phyloP scores from a whole-genome alignment of 139 green algal genomes.

The Coelastrella sp. region DNA sequence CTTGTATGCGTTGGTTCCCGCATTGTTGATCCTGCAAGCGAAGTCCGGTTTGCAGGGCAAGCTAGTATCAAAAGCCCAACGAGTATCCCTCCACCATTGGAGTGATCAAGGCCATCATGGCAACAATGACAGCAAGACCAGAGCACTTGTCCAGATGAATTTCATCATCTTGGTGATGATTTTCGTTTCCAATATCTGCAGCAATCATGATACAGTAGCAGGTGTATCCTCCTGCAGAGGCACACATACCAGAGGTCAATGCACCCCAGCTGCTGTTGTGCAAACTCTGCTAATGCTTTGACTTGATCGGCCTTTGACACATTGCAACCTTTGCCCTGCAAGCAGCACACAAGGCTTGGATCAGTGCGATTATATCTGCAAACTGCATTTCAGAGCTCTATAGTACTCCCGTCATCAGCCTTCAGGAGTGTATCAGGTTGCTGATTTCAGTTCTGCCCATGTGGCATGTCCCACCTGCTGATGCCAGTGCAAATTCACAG shows the following conservation, averaged over 20 bases:
- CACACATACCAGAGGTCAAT: slow-evolving; percentile 79
- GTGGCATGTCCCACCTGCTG: no score
- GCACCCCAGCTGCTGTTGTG: slow-evolving; percentile 56
- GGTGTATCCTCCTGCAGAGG: no score
- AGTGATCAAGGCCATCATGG: neutral
- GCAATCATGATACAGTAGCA: neutral
- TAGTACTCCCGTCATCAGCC: neutral
- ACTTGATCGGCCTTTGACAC: slow-evolving; percentile 72
- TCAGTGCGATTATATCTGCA: neutral
- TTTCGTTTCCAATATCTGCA: neutral
- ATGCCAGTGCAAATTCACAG: neutral
- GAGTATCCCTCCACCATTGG: slow-evolving; percentile 5
- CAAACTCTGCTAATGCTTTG: slow-evolving; percentile 75
- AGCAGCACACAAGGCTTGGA: neutral
- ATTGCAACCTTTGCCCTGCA: slow-evolving; percentile 71
- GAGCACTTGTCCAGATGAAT: no score
- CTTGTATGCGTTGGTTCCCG: slow-evolving; percentile 91
- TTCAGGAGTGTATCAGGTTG: neutral
- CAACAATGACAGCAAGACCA: no score
- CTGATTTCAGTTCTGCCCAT: no score
- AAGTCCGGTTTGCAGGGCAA: no score
- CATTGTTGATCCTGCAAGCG: slow-evolving; percentile 80
- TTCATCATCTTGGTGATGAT: neutral
- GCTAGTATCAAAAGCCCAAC: neutral
- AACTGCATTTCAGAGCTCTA: neutral